Evolutionary conservation across 345 rosid genomes (phyloP).

Genomic region (Aethionema arabicum): DNA sequence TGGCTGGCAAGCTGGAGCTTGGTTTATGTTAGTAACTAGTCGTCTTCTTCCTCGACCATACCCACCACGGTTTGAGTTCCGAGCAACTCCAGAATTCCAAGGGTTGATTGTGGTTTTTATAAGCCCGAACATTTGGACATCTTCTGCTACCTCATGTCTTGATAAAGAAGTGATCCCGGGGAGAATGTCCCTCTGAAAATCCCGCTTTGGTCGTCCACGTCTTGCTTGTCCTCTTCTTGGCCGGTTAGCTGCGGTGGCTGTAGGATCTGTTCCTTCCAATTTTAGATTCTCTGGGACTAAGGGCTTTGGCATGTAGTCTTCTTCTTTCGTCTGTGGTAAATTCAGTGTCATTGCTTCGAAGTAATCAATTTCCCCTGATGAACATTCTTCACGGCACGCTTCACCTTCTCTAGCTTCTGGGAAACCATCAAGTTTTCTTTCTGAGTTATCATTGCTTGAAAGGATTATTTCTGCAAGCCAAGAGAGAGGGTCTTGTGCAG

Average conservation of each 20-base stretch:
- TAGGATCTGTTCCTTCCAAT: conserved; percentile 46
- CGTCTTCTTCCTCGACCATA: conserved; percentile 19
- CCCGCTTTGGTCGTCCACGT: conserved; percentile 93
- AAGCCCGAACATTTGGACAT: conserved; percentile 73
- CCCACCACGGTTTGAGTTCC: conserved; percentile 17
- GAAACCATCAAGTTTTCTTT: conserved; percentile 24
- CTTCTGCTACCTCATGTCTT: conserved; percentile 85
- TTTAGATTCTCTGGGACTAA: conserved; percentile 58
- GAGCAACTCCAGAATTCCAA: conserved; percentile 42
- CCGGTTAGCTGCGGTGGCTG: conserved; percentile 36
- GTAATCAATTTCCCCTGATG: conserved; percentile 49
- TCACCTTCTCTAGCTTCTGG: conserved; percentile 22
- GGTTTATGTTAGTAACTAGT: conserved; percentile 21
- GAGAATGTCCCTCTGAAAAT: conserved; percentile 95
- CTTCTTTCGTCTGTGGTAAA: conserved; percentile 40
- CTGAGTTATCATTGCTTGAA: conserved; percentile 16
- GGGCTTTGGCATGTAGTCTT: conserved; percentile 81
- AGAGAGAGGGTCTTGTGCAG: conserved; percentile 41
- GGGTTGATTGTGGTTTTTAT: conserved; percentile 63
- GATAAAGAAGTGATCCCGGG: conserved; percentile 82
- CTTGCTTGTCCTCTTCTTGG: conserved; percentile 74
- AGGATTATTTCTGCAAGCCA: conserved; percentile 61
- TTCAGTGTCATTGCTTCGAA: conserved; percentile 69
- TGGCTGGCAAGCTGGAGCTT: conserved; percentile 26
- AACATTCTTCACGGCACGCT: conserved; percentile 28